Evolutionary conservation across 345 rosid genomes (phyloP).

Genomic region (Citrus glauca): DNA sequence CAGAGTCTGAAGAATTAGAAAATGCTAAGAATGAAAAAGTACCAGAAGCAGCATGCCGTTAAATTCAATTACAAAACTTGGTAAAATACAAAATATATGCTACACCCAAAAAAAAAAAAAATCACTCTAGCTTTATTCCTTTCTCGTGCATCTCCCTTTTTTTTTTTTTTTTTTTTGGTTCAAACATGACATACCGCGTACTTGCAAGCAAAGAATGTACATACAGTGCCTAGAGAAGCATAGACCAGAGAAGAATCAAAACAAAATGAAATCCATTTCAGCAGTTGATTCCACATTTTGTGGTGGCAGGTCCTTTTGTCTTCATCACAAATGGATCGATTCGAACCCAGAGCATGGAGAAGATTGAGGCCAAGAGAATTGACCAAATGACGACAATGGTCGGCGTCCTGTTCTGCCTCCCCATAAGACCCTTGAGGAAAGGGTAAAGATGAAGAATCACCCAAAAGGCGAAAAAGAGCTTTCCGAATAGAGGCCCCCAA

Average conservation of each 20-base stretch:
- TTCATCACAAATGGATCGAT: conserved; percentile 90
- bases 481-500: conserved; percentile 93
- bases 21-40: not conserved
- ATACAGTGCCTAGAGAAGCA: conserved; percentile 20
- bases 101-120: conserved; percentile 14
- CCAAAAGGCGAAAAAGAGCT: conserved; percentile 94
- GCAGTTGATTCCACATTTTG: conserved; percentile 85
- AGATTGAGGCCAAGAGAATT: conserved; percentile 83
- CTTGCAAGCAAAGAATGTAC: conserved; percentile 23
- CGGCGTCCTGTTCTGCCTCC: conserved; percentile 90
- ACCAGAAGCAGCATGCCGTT: conserved; percentile 1
- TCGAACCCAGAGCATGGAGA: conserved; percentile 94
- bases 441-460: conserved; percentile 96
- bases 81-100: conserved; percentile 15
- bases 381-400: conserved; percentile 98
- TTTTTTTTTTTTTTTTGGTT: not conserved
- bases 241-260: conserved; percentile 13
- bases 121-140: conserved; percentile 31
- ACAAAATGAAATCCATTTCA: conserved; percentile 12
- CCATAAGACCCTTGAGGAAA: conserved; percentile 98
- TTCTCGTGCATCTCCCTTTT: conserved; percentile 26
- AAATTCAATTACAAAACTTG: conserved; percentile 32
- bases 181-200: conserved; percentile 18
- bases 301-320: conserved; percentile 89
- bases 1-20: no score